Evolutionary conservation across 768 basidiomycete genomes (phyloP).

Genomic region (Rhodotorula toruloides): DNA sequence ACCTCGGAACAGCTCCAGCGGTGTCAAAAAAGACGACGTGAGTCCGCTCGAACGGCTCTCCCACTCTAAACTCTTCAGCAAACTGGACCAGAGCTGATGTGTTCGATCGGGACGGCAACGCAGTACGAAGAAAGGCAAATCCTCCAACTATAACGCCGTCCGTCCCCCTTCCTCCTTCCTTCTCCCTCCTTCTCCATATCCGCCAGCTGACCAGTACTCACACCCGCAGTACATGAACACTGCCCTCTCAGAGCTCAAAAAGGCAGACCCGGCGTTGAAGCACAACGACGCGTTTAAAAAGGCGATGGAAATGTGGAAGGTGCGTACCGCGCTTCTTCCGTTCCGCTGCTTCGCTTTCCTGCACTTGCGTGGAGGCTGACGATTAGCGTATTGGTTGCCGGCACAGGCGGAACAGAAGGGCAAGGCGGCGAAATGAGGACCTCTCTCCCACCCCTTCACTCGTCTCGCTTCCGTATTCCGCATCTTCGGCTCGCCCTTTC

Average conservation of each 20-base stretch:
- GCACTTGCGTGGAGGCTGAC: neutral
- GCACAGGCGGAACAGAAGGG: slow-evolving; percentile 26
- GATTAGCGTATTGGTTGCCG: neutral
- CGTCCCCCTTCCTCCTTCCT: neutral
- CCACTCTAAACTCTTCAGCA: too few relatives aligned
- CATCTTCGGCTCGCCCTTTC: too few relatives aligned
- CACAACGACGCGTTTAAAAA: slow-evolving; percentile 26
- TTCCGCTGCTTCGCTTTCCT: neutral
- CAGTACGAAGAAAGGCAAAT: slow-evolving; percentile 27
- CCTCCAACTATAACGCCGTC: slow-evolving; percentile 25
- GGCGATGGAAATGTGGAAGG: slow-evolving; percentile 27
- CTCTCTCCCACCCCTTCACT: neutral
- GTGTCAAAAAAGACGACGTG: too few relatives aligned
- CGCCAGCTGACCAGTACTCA: neutral
- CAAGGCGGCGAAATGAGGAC: neutral
- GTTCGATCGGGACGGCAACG: neutral
- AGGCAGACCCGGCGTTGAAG: slow-evolving; percentile 12
- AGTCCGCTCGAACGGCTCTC: neutral
- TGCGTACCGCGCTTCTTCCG: neutral
- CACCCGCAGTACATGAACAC: slow-evolving; percentile 25
- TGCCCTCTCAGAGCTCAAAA: slow-evolving; percentile 23
- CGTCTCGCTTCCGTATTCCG: neutral
- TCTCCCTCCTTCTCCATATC: neutral
- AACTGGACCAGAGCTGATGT: neutral
- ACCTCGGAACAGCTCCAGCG: too few relatives aligned